A percentile compares a stretch with the other conserved stretches of the same genome.
phyloP scores from a whole-genome alignment of 2,329 filamentous ascomycete species.

The Chrysoporthe cubensis region DNA sequence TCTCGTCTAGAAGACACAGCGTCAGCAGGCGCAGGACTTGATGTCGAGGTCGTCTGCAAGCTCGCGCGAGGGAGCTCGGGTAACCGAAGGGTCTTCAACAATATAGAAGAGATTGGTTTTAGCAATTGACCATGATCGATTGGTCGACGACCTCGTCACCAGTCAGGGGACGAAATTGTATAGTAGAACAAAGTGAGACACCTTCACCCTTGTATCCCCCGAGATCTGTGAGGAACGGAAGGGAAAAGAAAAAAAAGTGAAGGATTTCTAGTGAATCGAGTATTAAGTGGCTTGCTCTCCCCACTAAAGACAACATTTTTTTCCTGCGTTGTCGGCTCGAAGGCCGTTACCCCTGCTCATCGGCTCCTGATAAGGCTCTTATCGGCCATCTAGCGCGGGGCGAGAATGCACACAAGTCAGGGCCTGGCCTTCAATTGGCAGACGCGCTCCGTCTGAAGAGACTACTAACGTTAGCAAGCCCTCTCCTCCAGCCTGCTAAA shows the following conservation, averaged over 20 bases:
- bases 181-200: conserved; percentile 11
- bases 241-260: neutral
- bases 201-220: conserved; percentile 10
- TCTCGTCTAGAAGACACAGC: conserved; percentile 10
- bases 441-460: neutral
- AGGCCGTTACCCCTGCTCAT: conserved; percentile 7
- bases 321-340: neutral
- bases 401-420: neutral
- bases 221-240: conserved; percentile 1
- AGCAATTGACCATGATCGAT: conserved; percentile 23
- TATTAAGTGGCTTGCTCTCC: neutral
- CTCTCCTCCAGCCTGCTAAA: neutral
- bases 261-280: neutral
- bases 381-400: conserved; percentile 13
- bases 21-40: conserved; percentile 18
- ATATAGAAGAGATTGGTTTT: conserved; percentile 18
- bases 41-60: conserved; percentile 22
- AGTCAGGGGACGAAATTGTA: conserved; percentile 17
- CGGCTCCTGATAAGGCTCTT: conserved; percentile 13
- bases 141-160: conserved; percentile 25
- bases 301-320: conserved; percentile 23
- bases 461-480: neutral
- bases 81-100: conserved; percentile 14
- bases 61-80: conserved; percentile 17
- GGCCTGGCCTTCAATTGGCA: conserved; percentile 12